phyloP scores from a whole-genome alignment of 495 filamentous ascomycete genomes.

The Penicillium steckii region DNA sequence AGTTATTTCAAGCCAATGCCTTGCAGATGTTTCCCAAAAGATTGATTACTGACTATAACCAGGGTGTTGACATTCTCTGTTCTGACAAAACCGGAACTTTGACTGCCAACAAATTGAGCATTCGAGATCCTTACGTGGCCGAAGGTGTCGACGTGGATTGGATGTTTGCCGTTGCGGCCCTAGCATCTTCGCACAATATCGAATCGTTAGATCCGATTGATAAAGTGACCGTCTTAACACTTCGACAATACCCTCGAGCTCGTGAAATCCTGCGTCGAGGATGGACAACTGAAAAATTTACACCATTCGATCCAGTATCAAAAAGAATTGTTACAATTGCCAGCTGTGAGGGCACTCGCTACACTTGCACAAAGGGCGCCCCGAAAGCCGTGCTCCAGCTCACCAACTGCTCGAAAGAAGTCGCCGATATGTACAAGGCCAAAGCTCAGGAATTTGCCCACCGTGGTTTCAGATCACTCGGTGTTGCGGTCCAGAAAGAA shows the following conservation, averaged over 20 bases:
- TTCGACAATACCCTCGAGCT: conserved; percentile 65
- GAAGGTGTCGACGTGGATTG: conserved; percentile 71
- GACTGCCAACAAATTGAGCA: conserved; percentile 70
- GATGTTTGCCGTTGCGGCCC: conserved; percentile 72
- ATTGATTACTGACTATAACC: conserved; percentile 5
- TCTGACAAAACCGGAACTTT: conserved; percentile 86
- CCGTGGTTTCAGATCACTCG: conserved; percentile 72
- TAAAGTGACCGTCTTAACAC: conserved; percentile 67
- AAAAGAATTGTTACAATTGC: conserved; percentile 69
- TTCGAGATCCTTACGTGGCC: conserved; percentile 68
- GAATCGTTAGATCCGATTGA: conserved; percentile 73
- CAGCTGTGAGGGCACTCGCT: conserved; percentile 58
- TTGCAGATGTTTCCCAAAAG: not conserved
- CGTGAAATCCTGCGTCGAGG: conserved; percentile 61
- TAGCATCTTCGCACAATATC: conserved; percentile 72
- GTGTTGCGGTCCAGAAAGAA: conserved; percentile 65
- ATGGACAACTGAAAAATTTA: conserved; percentile 70
- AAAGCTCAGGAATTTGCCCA: conserved; percentile 73
- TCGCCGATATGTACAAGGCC: conserved; percentile 56
- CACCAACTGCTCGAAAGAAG: conserved; percentile 59
- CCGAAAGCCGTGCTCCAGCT: conserved; percentile 70
- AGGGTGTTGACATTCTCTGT: conserved; percentile 93
- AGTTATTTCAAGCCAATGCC: conserved; percentile 7
- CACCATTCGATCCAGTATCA: conserved; percentile 71
- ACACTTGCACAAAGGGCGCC: conserved; percentile 69